These are phyloP conservation scores for Zarea fungicola DNA, from an alignment of 2,329 filamentous ascomycete species.

Conservation along the genomic window DNA sequence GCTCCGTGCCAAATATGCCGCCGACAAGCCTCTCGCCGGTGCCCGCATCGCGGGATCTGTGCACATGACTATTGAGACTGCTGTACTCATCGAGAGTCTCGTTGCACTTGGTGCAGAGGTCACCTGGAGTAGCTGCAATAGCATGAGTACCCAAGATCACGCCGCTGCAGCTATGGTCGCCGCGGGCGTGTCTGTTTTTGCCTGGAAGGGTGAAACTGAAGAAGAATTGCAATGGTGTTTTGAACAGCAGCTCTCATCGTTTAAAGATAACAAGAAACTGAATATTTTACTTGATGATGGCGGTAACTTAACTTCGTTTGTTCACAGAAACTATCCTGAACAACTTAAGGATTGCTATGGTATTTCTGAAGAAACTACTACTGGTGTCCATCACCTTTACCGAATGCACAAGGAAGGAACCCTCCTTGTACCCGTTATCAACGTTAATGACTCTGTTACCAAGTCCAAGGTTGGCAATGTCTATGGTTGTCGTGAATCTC, in stretches of 20 bases:
- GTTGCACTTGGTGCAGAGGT: conserved; percentile 92
- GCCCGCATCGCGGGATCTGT: conserved; percentile 96
- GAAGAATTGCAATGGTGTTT: conserved; percentile 99
- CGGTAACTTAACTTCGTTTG: conserved; percentile 91
- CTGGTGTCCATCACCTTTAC: conserved; percentile 99
- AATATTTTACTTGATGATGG: conserved; percentile 99
- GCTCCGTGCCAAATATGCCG: conserved; percentile 85
- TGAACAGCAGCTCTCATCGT: conserved; percentile 94
- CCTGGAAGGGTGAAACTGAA: conserved; percentile 88
- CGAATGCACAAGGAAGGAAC: conserved; percentile 87
- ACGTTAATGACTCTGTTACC: conserved; percentile 99
- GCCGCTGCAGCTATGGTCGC: conserved; percentile 96
- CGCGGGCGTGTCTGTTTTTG: conserved; percentile 78
- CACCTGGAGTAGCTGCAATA: conserved; percentile 99
- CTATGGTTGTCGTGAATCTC: conserved; percentile 97
- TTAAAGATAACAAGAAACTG: conserved; percentile 94
- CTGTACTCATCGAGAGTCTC: conserved; percentile 98
- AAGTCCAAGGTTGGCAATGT: conserved; percentile 99
- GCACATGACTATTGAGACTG: conserved; percentile 99
- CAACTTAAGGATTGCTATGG: conserved; percentile 97
- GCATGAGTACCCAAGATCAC: conserved; percentile 99
- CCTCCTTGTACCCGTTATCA: conserved; percentile 92
- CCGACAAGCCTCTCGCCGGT: conserved; percentile 88
- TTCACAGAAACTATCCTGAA: conserved; percentile 98
- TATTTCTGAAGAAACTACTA: conserved; percentile 99